Evolutionary conservation across 176 grass and related monocot species (phyloP).

Genomic region (Aegilops umbellulata): DNA sequence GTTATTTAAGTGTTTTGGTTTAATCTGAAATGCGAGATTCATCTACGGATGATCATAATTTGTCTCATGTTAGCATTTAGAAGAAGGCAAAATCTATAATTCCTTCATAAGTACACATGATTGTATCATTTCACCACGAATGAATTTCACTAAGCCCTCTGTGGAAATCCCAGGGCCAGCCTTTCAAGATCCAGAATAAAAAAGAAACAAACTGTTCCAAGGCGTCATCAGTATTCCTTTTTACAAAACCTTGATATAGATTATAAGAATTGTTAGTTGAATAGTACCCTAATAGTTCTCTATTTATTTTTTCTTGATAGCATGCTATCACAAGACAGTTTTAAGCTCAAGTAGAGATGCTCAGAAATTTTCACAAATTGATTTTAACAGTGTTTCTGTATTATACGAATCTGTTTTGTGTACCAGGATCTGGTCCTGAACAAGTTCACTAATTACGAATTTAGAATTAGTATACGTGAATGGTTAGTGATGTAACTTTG

Average conservation of each 20-base stretch:
- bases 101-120: not conserved
- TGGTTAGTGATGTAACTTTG: not conserved
- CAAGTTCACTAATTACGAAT: not conserved
- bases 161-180: not conserved
- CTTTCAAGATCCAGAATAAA: not conserved
- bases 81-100: not conserved
- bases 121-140: not conserved
- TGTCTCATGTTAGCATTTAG: constrained; percentile 1
- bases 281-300: not conserved
- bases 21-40: constrained; percentile 5
- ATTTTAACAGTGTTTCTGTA: not conserved
- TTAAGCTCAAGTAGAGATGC: not conserved
- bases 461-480: constrained; percentile 5
- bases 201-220: not conserved
- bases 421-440: constrained; percentile 2
- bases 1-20: not conserved
- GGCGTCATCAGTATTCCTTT: not conserved
- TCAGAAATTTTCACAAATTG: not conserved
- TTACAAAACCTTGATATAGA: not conserved
- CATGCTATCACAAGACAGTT: not conserved
- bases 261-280: not conserved
- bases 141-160: not conserved
- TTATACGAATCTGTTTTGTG: not conserved
- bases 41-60: not conserved
- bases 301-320: not conserved